Base-by-base conservation (phyloP, 345 rosid genomes). In the Lepidium aucheri region DNA sequence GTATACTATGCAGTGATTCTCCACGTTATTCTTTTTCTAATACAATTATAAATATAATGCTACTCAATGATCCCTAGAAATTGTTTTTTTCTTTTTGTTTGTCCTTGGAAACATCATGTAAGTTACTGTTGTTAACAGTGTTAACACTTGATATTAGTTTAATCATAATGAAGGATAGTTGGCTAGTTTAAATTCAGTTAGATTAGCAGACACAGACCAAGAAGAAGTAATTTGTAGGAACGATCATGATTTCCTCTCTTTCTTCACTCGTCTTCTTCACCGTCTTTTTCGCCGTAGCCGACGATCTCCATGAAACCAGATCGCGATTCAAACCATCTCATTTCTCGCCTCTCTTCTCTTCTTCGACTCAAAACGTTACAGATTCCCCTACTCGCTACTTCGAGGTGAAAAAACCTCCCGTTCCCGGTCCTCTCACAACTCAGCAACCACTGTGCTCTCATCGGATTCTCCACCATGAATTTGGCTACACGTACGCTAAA, bases 371-470 rank as follows among this genome's bases (percentile, higher is more conserved):
- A 47, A 67, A 61, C 45, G 54, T 45, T 60, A 43, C 84, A 26
- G 1, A 30, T 4, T 65, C 82, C 5, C 93, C 89, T 3, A 82
- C 84, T 24, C 79, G 70, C 39, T 92, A 47, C 85, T 92, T 92
- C 66, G 98, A 92, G 62, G 98, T 92, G 4, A 80, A 84, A 57
- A 81, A 71, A 72, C 95, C 96, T 44, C 76, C 73, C 4, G 44
- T 67, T 2, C 63, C 77, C 18, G 9, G 43, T 24, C 81, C 78
- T 46, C 43, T 65, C 1, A 43, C 74, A 43, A 76, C 85, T 53
- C 73, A 62, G 4, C 73, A 62, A 5, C 55, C 68, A 17, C 89
- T 90, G 1, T 92, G 91, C 78, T 72, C 82, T 0, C 64, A 78
- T 79, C 75, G 33, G 12, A 24, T 92, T 33, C 89, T 92, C 74